phyloP scores from a whole-genome alignment of 2,329 filamentous ascomycete species.

The Helicocarpus griseus region DNA sequence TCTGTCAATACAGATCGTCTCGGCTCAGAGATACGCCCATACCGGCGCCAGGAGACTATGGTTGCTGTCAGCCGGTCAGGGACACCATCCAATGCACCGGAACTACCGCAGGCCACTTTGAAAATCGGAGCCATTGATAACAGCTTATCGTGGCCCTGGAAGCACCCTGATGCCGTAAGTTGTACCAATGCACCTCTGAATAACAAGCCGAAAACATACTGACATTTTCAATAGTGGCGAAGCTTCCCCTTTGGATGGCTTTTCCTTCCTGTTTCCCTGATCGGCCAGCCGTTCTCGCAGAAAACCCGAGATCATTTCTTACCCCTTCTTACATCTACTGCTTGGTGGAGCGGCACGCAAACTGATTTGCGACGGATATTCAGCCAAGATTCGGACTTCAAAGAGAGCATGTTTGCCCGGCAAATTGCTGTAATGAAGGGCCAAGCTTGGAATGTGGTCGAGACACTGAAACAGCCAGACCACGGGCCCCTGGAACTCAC shows the following conservation, averaged over 20 bases:
- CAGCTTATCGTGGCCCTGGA: slow-evolving; percentile 97
- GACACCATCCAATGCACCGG: slow-evolving; percentile 40
- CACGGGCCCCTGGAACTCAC: slow-evolving; percentile 92
- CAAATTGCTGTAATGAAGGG: slow-evolving; percentile 99
- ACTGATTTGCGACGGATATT: slow-evolving; percentile 78
- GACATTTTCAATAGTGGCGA: slow-evolving; percentile 43
- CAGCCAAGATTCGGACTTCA: slow-evolving; percentile 86
- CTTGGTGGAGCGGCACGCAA: slow-evolving; percentile 96
- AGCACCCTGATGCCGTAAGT: slow-evolving; percentile 80
- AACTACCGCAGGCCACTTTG: slow-evolving; percentile 49
- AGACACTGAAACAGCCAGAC: slow-evolving; percentile 85
- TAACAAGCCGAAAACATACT: no score
- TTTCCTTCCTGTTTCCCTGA: slow-evolving; percentile 90
- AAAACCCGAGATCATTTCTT: slow-evolving; percentile 90
- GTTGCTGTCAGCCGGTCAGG: slow-evolving; percentile 53
- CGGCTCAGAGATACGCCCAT: slow-evolving; percentile 42
- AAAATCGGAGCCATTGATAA: slow-evolving; percentile 93
- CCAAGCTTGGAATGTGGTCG: slow-evolving; percentile 97
- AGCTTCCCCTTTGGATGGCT: slow-evolving; percentile 98
- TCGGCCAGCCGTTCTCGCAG: slow-evolving; percentile 91
- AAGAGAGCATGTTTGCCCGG: slow-evolving; percentile 97
- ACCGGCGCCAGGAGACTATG: slow-evolving; percentile 77
- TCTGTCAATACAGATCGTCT: slow-evolving; percentile 38
- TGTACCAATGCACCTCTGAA: no score
- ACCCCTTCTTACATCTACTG: slow-evolving; percentile 85